phyloP scores from a whole-genome alignment of 306 rosid species.

The Citrullus amarus region DNA sequence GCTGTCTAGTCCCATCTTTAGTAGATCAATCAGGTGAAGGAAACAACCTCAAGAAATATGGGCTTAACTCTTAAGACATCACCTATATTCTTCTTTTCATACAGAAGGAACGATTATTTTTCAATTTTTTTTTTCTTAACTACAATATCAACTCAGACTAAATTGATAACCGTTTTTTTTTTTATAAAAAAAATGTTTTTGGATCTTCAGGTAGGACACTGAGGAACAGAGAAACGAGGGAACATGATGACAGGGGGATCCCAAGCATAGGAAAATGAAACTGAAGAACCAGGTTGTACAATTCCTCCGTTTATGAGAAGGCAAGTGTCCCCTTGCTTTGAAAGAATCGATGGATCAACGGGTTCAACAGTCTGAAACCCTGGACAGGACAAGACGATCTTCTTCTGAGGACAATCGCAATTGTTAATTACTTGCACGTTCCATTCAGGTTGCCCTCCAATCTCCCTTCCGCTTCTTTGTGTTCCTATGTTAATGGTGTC shows the following conservation, averaged over 20 bases:
- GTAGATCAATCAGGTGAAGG: neutral
- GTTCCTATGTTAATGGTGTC: constrained; percentile 39
- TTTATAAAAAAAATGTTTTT: neutral
- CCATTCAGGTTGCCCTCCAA: constrained; percentile 43
- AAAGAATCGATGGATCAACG: constrained; percentile 19
- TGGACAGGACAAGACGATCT: constrained; percentile 18
- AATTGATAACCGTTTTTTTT: neutral
- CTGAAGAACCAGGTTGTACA: constrained; percentile 8
- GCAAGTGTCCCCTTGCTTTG: constrained; percentile 21
- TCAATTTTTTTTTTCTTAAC: too few relatives aligned
- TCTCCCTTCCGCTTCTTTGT: constrained; percentile 26
- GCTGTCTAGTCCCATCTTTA: neutral
- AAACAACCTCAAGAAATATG: neutral
- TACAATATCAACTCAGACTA: neutral
- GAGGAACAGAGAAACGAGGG: constrained; percentile 21
- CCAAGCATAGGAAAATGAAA: constrained; percentile 46
- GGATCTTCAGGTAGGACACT: neutral
- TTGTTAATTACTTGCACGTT: constrained; percentile 40
- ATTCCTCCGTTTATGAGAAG: constrained; percentile 25
- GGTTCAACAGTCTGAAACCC: constrained; percentile 29
- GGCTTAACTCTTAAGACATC: neutral
- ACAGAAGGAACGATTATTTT: neutral
- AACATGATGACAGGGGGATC: constrained; percentile 35
- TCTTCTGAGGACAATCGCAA: constrained; percentile 26
- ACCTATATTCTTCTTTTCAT: neutral